These are phyloP conservation scores for Neobulgaria alba DNA, from an alignment of 2,329 filamentous ascomycete genomes.

Conservation along the genomic window DNA sequence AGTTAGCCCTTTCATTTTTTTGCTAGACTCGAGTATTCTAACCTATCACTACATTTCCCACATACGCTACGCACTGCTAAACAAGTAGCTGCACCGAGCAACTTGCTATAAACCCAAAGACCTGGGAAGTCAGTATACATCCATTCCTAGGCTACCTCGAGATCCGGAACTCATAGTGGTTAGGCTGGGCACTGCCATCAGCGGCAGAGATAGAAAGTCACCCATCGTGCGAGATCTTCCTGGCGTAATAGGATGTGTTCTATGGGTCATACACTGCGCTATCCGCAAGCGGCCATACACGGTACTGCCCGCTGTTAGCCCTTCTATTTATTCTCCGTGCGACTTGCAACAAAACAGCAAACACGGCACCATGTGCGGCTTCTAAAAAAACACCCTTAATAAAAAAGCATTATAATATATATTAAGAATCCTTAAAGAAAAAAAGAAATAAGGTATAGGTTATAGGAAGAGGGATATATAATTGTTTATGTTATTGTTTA, in stretches of 20 bases:
- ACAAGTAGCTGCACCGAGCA: slow-evolving; percentile 94
- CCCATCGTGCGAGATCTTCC: slow-evolving; percentile 54
- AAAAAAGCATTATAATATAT: no score
- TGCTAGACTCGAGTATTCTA: slow-evolving; percentile 17
- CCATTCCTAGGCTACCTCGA: background rate
- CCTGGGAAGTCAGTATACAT: slow-evolving; percentile 35
- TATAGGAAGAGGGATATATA: no score
- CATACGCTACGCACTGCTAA: slow-evolving; percentile 93
- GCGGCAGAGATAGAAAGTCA: slow-evolving; percentile 78
- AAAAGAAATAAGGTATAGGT: no score
- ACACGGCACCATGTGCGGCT: no score
- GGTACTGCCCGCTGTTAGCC: no score
- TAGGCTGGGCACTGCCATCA: slow-evolving; percentile 79
- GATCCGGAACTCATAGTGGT: slow-evolving; percentile 62
- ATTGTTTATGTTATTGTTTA: no score
- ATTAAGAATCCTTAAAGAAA: no score
- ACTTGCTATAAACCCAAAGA: slow-evolving; percentile 72
- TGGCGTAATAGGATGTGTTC: slow-evolving; percentile 1
- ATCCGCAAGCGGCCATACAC: no score
- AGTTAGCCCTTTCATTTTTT: slow-evolving; percentile 7
- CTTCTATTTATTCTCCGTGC: no score
- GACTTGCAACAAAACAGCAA: no score
- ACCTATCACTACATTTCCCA: slow-evolving; percentile 96
- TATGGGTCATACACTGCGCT: no score
- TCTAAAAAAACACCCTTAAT: no score